Percentiles rank a stretch among this genome's conserved stretches.
These are phyloP conservation scores for Pythium aquatile DNA, from an alignment of 352 stramenopile genomes.

Conservation along the genomic window DNA sequence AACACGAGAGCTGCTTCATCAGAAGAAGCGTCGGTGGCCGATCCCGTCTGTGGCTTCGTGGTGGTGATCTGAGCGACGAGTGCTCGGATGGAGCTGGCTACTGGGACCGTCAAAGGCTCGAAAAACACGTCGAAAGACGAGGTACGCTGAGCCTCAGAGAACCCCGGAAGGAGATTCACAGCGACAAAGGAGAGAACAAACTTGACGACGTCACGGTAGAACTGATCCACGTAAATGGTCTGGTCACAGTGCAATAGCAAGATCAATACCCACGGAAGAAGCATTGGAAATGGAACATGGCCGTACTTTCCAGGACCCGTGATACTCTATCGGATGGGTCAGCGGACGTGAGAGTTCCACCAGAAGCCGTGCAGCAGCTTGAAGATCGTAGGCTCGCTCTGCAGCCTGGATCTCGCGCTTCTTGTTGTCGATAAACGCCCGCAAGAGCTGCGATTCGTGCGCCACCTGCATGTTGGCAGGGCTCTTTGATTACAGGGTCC, in stretches of 20 bases:
- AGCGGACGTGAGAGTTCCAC: constrained; percentile 42
- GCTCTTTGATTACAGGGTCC: neutral
- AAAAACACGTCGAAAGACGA: constrained; percentile 67
- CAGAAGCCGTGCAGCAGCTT: constrained; percentile 29
- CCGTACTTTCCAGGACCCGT: constrained; percentile 46
- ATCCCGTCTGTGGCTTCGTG: constrained; percentile 12
- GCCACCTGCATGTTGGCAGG: neutral
- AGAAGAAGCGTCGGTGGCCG: constrained; percentile 7
- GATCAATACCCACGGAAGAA: neutral
- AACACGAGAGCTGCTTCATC: constrained; percentile 38
- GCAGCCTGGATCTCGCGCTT: constrained; percentile 48
- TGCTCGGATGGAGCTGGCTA: constrained; percentile 33
- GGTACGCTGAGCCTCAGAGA: constrained; percentile 40
- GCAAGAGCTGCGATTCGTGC: constrained; percentile 34
- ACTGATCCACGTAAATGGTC: constrained; percentile 47
- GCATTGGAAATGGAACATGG: neutral
- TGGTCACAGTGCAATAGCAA: constrained; percentile 12
- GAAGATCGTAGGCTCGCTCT: constrained; percentile 49
- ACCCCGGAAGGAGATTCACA: constrained; percentile 47
- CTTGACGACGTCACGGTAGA: constrained; percentile 53
- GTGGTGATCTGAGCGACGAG: constrained; percentile 39
- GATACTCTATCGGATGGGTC: constrained; percentile 28
- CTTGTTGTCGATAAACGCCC: constrained; percentile 44
- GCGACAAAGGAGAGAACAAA: constrained; percentile 61
- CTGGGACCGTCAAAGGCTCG: constrained; percentile 31